These are phyloP conservation scores for Artemisia annua DNA, from an alignment of 129 eudicot species.

Conservation along the genomic window DNA sequence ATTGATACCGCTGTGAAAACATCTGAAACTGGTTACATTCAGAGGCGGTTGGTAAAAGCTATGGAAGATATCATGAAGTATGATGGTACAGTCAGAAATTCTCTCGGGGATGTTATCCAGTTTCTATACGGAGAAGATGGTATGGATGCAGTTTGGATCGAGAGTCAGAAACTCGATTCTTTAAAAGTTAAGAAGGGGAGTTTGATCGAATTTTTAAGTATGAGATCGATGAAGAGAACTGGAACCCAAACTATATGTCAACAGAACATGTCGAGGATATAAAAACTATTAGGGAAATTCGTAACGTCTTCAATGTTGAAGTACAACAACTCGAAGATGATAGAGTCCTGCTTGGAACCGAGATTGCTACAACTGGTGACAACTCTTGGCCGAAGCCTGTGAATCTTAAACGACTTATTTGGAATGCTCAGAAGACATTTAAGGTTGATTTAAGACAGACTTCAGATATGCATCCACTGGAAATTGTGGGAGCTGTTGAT, in stretches of 20 bases:
- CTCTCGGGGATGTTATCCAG: constrained; percentile 91
- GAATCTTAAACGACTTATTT: constrained; percentile 74
- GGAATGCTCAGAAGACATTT: constrained; percentile 85
- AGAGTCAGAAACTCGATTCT: constrained; percentile 73
- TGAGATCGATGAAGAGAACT: constrained; percentile 69
- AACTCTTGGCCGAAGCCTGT: constrained; percentile 96
- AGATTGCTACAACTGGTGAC: constrained; percentile 91
- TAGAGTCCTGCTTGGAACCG: constrained; percentile 73
- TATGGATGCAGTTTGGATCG: constrained; percentile 96
- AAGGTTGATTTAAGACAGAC: constrained; percentile 79
- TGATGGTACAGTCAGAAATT: constrained; percentile 94
- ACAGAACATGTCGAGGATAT: constrained; percentile 79
- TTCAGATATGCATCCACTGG: constrained; percentile 98
- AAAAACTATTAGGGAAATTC: constrained; percentile 75
- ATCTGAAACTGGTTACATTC: constrained; percentile 96
- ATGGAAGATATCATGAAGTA: constrained; percentile 98
- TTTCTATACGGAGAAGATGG: constrained; percentile 98
- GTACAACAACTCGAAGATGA: constrained; percentile 89
- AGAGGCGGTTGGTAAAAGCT: constrained; percentile 88
- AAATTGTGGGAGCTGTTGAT: constrained; percentile 89
- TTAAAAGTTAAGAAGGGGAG: constrained; percentile 64
- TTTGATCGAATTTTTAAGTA: constrained; percentile 61
- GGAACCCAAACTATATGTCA: constrained; percentile 86
- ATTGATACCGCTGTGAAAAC: constrained; percentile 98
- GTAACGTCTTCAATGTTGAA: constrained; percentile 91